A percentile compares a stretch with the other conserved stretches of the same genome.
Evolutionary conservation across 805 yeast genomes (phyloP).

Genomic region (Candida sphagnicola): DNA sequence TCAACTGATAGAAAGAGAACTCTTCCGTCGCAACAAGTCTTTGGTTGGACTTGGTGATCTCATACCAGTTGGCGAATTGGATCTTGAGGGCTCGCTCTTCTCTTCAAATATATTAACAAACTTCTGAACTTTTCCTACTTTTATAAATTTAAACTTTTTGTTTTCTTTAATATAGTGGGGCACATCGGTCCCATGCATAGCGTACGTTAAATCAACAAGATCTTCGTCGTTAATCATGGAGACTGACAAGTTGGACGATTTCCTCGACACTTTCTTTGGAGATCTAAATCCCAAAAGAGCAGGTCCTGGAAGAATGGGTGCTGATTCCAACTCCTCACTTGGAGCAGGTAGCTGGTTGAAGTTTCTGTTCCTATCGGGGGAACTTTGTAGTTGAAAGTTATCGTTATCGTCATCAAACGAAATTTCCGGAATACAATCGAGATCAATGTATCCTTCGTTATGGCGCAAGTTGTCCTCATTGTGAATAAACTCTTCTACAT

Average conservation of each 20-base stretch:
- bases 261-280: constrained; percentile 12
- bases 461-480: constrained; percentile 26
- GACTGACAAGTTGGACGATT: constrained; percentile 17
- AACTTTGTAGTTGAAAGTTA: background rate
- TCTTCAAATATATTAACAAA: constrained; percentile 42
- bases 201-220: constrained; percentile 25
- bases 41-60: constrained; percentile 5
- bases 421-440: background rate
- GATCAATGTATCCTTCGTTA: background rate
- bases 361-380: too few species aligned
- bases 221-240: constrained; percentile 25
- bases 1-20: too few species aligned
- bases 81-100: constrained; percentile 5
- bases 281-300: constrained; percentile 7
- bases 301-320: background rate
- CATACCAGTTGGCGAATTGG: constrained; percentile 1
- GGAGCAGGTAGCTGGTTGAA: background rate
- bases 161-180: constrained; percentile 37
- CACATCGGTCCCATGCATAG: constrained; percentile 24
- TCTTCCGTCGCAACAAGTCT: background rate
- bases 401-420: background rate
- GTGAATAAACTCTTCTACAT: constrained; percentile 15
- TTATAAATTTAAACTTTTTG: constrained; percentile 40
- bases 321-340: too few species aligned
- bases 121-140: constrained; percentile 44